Conservation (phyloP, 805 yeast species). For the Myxozyma neglecta region DNA sequence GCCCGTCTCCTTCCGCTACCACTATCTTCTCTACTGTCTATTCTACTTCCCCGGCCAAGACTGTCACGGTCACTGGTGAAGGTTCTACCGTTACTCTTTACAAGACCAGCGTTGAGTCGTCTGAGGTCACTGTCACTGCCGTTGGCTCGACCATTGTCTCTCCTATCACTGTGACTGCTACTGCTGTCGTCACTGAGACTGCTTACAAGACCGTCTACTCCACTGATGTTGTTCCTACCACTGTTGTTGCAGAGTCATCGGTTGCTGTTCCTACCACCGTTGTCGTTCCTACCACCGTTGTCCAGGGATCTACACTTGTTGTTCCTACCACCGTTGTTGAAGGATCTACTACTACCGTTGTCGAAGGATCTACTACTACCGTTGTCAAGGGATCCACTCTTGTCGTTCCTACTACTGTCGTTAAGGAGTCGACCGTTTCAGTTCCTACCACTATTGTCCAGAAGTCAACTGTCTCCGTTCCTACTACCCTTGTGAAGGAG, state of each 20-base stretch:
- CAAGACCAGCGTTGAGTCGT: not conserved
- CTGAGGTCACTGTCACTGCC: conserved; percentile 10
- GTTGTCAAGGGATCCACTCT: conserved; percentile 11
- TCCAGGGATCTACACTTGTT: conserved; percentile 19
- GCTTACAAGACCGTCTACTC: conserved; percentile 22
- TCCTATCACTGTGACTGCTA: conserved; percentile 11
- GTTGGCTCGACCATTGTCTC: not conserved
- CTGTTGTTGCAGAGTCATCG: conserved; percentile 25
- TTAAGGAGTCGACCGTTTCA: conserved; percentile 13
- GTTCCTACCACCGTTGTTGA: conserved; percentile 12
- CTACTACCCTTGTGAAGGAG: conserved; percentile 6
- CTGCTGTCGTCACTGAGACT: conserved; percentile 19
- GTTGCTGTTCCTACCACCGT: conserved; percentile 16
- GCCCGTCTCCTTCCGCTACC: conserved; percentile 21
- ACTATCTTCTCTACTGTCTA: conserved; percentile 9
- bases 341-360: conserved; percentile 17
- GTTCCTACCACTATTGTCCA: conserved; percentile 19
- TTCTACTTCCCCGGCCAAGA: conserved; percentile 11
- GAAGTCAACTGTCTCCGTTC: conserved; percentile 7
- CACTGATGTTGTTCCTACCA: conserved; percentile 15
- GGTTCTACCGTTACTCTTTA: not conserved
- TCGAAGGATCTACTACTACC: conserved; percentile 10
- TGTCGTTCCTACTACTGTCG: conserved; percentile 20
- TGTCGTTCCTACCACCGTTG: conserved; percentile 18
- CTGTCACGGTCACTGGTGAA: conserved; percentile 22